Conservation (phyloP, 73 alveolate species). For the Paramecium octaurelia region DNA sequence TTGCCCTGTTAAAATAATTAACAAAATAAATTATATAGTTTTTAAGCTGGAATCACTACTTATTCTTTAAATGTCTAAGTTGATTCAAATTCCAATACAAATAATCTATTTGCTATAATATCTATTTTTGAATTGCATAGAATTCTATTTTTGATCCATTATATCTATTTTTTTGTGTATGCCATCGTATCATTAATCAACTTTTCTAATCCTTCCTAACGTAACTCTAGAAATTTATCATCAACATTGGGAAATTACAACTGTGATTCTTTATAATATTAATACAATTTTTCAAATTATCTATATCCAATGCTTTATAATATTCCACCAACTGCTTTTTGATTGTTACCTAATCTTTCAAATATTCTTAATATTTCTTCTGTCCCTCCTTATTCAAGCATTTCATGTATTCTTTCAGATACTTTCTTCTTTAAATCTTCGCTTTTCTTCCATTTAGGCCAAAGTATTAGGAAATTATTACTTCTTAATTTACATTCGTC, state of each 20-base stretch:
- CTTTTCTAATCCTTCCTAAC: neutral
- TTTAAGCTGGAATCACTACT: slow-evolving; percentile 23
- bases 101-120: slow-evolving; percentile 42
- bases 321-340: slow-evolving; percentile 69
- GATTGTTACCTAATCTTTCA: neutral
- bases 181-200: slow-evolving; percentile 44
- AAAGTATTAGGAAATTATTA: slow-evolving; percentile 63
- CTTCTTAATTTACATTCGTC: slow-evolving; percentile 61
- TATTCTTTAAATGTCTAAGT: slow-evolving; percentile 1
- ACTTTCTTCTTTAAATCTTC: slow-evolving; percentile 65
- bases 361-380: slow-evolving; percentile 65
- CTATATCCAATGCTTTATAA: slow-evolving; percentile 83
- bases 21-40: neutral
- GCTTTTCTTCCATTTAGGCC: slow-evolving; percentile 68
- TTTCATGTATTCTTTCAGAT: slow-evolving; percentile 68
- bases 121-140: slow-evolving; percentile 30
- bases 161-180: slow-evolving; percentile 34
- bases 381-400: slow-evolving; percentile 76
- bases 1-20: neutral
- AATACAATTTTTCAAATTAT: slow-evolving; percentile 72
- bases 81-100: slow-evolving; percentile 40
- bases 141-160: slow-evolving; percentile 58
- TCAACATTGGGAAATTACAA: neutral
- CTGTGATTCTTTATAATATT: neutral
- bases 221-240: slow-evolving; percentile 31